A percentile compares a stretch with the other conserved stretches of the same genome.
Evolutionary conservation across 2,329 filamentous ascomycete genomes (phyloP).

Genomic region (Clonostachys sp.): DNA sequence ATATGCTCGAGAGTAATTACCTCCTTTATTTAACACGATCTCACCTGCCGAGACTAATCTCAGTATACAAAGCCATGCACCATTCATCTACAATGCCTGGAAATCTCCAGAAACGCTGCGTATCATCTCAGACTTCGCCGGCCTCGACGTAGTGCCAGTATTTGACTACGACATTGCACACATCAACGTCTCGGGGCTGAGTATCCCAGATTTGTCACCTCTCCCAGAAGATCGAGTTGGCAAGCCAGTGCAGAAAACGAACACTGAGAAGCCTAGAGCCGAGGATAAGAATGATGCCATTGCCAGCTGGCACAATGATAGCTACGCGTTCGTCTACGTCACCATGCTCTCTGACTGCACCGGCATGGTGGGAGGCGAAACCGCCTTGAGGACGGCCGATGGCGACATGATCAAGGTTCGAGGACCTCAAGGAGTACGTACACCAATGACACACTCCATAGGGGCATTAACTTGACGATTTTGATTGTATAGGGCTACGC

Average conservation of each 20-base stretch:
- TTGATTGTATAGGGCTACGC: too few relatives aligned
- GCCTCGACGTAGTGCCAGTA: conserved; percentile 46
- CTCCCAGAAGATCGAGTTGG: too few relatives aligned
- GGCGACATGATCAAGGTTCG: background rate
- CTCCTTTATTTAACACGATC: too few relatives aligned
- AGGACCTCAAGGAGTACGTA: background rate
- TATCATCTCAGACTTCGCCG: conserved; percentile 45
- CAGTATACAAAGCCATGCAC: conserved; percentile 11
- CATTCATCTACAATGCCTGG: conserved; percentile 54
- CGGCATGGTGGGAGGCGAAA: conserved; percentile 8
- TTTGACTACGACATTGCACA: conserved; percentile 52
- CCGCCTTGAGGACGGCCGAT: background rate
- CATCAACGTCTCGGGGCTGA: conserved; percentile 27
- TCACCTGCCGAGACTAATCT: too few relatives aligned
- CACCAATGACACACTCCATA: background rate
- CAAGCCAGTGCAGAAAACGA: too few relatives aligned
- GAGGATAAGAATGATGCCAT: too few relatives aligned
- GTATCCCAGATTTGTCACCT: too few relatives aligned
- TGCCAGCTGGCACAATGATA: conserved; percentile 7
- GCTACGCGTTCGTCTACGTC: conserved; percentile 6
- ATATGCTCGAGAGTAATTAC: too few relatives aligned
- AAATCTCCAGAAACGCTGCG: conserved; percentile 33
- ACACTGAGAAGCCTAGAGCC: too few relatives aligned
- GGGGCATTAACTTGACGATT: background rate
- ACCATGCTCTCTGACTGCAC: conserved; percentile 9